Conservation (phyloP, 306 rosid species). For the Arachis stenosperma region DNA sequence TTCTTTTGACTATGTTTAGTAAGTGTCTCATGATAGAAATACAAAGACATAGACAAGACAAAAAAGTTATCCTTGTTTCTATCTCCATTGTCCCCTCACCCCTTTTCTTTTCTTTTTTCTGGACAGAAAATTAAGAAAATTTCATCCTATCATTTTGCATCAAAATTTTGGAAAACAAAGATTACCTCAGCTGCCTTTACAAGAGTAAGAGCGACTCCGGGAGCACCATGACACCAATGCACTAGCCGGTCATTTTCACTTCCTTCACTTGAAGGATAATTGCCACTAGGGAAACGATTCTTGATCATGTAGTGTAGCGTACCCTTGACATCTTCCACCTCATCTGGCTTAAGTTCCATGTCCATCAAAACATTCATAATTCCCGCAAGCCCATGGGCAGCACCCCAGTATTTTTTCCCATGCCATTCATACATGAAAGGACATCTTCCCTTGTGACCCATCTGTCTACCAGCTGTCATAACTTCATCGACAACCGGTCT, state of each 20-base stretch:
- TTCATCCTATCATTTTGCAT: background rate
- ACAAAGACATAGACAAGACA: too few relatives aligned
- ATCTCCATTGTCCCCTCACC: too few relatives aligned
- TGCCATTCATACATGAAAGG: constrained; percentile 93
- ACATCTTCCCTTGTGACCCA: constrained; percentile 61
- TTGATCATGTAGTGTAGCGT: constrained; percentile 68
- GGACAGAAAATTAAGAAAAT: too few relatives aligned
- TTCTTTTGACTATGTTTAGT: too few relatives aligned
- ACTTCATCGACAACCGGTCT: constrained; percentile 70
- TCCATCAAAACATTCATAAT: constrained; percentile 81
- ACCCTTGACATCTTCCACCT: constrained; percentile 78
- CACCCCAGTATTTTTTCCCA: constrained; percentile 96
- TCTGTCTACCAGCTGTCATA: constrained; percentile 62
- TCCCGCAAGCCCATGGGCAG: constrained; percentile 94
- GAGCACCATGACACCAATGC: constrained; percentile 97
- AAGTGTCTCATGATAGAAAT: too few relatives aligned
- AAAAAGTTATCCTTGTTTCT: too few relatives aligned
- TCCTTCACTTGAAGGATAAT: constrained; percentile 89
- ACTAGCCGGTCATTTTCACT: constrained; percentile 74
- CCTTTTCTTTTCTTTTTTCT: too few relatives aligned
- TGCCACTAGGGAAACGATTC: constrained; percentile 70
- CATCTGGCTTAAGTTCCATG: constrained; percentile 76
- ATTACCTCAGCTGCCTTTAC: constrained; percentile 77
- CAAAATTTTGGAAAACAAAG: constrained; percentile 13
- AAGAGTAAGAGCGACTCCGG: constrained; percentile 82